Percentiles rank a stretch among this genome's conserved stretches.
Evolutionary conservation across 1,139 yeast species (phyloP).

Genomic region (Pichia norvegensis): DNA sequence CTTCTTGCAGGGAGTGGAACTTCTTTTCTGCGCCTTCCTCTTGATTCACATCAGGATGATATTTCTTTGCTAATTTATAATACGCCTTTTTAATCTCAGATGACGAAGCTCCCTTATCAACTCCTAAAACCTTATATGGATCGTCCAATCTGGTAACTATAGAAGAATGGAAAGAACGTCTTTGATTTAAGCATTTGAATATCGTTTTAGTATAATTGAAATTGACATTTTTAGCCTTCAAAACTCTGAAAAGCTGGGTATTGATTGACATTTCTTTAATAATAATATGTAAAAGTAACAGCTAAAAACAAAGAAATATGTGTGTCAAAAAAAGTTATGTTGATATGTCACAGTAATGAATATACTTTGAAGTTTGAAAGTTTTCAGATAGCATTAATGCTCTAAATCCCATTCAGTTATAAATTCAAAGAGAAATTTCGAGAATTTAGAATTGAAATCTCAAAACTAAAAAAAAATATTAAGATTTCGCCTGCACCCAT

Average conservation of each 20-base stretch:
- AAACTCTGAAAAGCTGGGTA: neutral
- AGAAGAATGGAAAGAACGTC: conserved; percentile 23
- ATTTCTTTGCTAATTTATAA: conserved; percentile 85
- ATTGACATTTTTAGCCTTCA: neutral
- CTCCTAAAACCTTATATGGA: conserved; percentile 82
- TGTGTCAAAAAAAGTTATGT: no score
- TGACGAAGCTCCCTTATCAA: conserved; percentile 60
- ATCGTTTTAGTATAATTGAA: neutral
- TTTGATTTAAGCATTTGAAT: neutral
- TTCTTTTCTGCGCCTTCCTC: conserved; percentile 79
- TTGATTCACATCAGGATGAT: conserved; percentile 94
- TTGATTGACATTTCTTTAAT: neutral
- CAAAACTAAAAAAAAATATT: conserved; percentile 5
- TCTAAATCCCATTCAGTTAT: neutral
- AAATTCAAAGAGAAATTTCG: neutral
- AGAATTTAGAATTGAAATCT: neutral
- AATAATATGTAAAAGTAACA: no score
- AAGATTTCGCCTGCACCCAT: conserved; percentile 17
- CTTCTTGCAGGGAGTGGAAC: conserved; percentile 89
- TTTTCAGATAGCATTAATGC: neutral
- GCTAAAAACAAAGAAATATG: neutral
- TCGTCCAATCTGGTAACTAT: conserved; percentile 33
- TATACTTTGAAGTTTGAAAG: no score
- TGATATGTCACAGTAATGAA: no score
- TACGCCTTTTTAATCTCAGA: conserved; percentile 90